Conservation (phyloP, 331 rosid genomes). For the Rosa hybrid region DNA sequence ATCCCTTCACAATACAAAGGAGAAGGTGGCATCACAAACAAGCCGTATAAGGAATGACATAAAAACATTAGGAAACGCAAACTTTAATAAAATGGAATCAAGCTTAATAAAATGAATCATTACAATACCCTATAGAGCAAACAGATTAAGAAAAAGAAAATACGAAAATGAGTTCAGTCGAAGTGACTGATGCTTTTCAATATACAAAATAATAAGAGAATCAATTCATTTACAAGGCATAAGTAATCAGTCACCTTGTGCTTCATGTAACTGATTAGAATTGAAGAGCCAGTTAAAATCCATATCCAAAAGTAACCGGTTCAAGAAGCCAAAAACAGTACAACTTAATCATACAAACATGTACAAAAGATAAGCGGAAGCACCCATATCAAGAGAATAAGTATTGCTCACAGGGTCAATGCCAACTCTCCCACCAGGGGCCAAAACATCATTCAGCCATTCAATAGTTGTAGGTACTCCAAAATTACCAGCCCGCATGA, state of each 20-base stretch:
- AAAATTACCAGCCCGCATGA: constrained; percentile 85
- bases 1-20: constrained; percentile 78
- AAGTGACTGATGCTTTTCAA: not conserved
- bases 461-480: constrained; percentile 84
- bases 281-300: not conserved
- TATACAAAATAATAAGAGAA: not conserved
- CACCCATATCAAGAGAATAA: constrained; percentile 18
- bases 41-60: constrained; percentile 13
- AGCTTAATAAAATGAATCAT: not conserved
- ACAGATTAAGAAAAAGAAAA: not conserved
- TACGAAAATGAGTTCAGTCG: not conserved
- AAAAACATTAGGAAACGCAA: not conserved
- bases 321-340: constrained; percentile 5
- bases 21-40: constrained; percentile 51
- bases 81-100: not conserved
- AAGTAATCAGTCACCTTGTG: not conserved
- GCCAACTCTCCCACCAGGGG: constrained; percentile 88
- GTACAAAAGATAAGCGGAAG: constrained; percentile 8
- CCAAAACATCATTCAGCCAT: constrained; percentile 86
- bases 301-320: not conserved
- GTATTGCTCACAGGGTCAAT: constrained; percentile 90
- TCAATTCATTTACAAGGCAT: not conserved
- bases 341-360: not conserved
- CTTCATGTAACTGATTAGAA: not conserved
- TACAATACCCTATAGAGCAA: not conserved